Percentiles rank a stretch among this genome's conserved stretches.
Evolutionary conservation across 176 grass and related monocot genomes (phyloP).

Genomic region (Elymus sibiricus): DNA sequence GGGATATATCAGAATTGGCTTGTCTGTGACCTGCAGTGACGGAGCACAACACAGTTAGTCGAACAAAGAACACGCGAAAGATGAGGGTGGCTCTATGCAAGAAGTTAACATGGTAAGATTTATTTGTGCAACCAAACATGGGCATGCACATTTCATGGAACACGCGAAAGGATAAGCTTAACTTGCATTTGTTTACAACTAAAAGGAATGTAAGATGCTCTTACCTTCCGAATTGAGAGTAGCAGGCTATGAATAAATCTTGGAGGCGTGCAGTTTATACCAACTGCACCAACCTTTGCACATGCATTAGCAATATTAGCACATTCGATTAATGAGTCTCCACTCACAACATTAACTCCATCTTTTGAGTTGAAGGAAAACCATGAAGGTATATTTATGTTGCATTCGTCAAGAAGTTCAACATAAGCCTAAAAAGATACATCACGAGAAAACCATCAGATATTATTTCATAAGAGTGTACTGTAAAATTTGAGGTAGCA

Average conservation of each 20-base stretch:
- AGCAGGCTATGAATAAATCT: constrained; percentile 89
- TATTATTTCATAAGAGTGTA: neutral
- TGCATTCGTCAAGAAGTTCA: constrained; percentile 81
- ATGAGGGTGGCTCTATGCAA: no score
- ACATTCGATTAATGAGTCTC: constrained; percentile 83
- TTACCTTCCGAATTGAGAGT: constrained; percentile 73
- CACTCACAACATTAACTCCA: constrained; percentile 74
- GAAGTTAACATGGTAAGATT: neutral
- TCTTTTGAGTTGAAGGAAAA: constrained; percentile 98
- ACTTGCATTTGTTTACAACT: neutral
- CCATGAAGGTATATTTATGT: constrained; percentile 83
- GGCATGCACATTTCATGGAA: neutral
- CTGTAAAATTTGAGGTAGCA: constrained; percentile 16
- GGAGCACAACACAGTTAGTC: neutral
- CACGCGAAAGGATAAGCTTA: neutral
- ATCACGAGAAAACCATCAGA: constrained; percentile 5
- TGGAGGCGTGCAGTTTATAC: constrained; percentile 97
- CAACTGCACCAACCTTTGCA: constrained; percentile 65
- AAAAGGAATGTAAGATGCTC: neutral
- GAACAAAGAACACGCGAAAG: neutral
- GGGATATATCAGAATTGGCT: constrained; percentile 96
- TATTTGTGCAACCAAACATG: neutral
- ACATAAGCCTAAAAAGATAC: constrained; percentile 65
- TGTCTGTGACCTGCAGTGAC: constrained; percentile 64
- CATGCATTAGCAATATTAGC: constrained; percentile 69